These are phyloP conservation scores for Tulasnella sp. DNA, from an alignment of 768 basidiomycete genomes.

Conservation along the genomic window DNA sequence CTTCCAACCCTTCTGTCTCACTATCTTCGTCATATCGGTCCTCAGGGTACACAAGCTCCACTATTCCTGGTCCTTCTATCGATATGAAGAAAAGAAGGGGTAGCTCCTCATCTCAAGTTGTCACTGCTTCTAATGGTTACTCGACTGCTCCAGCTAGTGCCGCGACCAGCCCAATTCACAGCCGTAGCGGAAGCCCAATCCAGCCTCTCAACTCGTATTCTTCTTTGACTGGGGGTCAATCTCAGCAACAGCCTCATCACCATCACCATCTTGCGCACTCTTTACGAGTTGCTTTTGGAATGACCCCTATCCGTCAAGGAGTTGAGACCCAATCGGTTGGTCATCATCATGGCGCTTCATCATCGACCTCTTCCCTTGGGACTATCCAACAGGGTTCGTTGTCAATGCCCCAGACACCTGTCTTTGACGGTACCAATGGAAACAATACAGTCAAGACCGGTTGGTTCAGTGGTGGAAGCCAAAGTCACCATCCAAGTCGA, in stretches of 20 bases:
- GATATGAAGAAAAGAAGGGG: neutral
- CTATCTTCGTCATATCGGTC: no score
- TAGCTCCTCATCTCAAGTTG: constrained; percentile 5
- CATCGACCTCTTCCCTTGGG: no score
- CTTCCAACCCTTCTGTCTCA: neutral
- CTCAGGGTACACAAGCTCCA: neutral
- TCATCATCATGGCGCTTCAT: no score
- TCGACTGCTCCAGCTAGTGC: constrained; percentile 8
- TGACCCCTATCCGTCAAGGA: constrained; percentile 75
- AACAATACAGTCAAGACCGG: no score
- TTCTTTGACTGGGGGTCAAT: constrained; percentile 17
- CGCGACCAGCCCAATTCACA: constrained; percentile 7
- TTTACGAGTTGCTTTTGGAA: constrained; percentile 77
- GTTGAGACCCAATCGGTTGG: no score
- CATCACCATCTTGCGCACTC: constrained; percentile 69
- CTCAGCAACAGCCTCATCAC: constrained; percentile 21
- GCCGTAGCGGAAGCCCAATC: constrained; percentile 19
- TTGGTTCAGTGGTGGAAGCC: no score
- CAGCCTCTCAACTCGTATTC: constrained; percentile 23
- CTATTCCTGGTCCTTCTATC: neutral
- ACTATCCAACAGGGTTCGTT: no score
- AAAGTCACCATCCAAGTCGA: no score
- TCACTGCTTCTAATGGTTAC: constrained; percentile 1
- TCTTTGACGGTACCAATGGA: no score
- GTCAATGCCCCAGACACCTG: no score